Evolutionary conservation across 2,329 filamentous ascomycete species (phyloP).

Genomic region (Cladophialophora exuberans): DNA sequence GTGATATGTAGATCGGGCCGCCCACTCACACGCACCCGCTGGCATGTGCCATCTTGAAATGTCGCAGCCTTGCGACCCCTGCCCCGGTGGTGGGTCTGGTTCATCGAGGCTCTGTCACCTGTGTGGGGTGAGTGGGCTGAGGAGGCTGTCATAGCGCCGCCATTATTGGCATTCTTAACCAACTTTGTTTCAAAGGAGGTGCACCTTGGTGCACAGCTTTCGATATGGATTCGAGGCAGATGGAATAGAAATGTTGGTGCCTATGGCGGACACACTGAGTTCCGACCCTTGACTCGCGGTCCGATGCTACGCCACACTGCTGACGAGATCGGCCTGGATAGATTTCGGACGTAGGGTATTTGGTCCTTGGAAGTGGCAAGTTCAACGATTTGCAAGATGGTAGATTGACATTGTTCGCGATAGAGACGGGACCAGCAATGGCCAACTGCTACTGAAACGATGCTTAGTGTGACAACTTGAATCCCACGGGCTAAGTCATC

Average conservation of each 20-base stretch:
- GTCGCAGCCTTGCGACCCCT: slow-evolving; percentile 30
- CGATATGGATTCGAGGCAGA: slow-evolving; percentile 11
- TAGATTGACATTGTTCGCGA: neutral
- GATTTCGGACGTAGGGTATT: neutral
- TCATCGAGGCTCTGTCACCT: slow-evolving; percentile 25
- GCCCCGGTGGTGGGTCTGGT: slow-evolving; percentile 9
- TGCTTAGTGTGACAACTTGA: slow-evolving; percentile 22
- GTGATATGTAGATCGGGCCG: slow-evolving; percentile 61
- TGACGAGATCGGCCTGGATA: neutral
- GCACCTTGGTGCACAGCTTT: neutral
- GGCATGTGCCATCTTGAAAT: slow-evolving; percentile 4
- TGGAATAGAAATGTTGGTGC: slow-evolving; percentile 10
- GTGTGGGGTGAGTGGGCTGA: slow-evolving; percentile 12
- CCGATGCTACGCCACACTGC: neutral
- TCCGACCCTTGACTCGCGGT: too few relatives aligned
- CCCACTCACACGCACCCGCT: neutral
- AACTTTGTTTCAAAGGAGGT: neutral
- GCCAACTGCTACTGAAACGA: slow-evolving; percentile 20
- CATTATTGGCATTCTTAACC: neutral
- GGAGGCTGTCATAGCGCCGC: neutral
- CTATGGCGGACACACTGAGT: neutral
- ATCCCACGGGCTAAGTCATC: neutral
- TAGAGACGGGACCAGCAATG: neutral
- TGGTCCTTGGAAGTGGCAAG: neutral
- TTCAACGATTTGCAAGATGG: neutral